These are phyloP conservation scores for Ochetophila trinervis DNA, from an alignment of 306 rosid species.

Conservation along the genomic window DNA sequence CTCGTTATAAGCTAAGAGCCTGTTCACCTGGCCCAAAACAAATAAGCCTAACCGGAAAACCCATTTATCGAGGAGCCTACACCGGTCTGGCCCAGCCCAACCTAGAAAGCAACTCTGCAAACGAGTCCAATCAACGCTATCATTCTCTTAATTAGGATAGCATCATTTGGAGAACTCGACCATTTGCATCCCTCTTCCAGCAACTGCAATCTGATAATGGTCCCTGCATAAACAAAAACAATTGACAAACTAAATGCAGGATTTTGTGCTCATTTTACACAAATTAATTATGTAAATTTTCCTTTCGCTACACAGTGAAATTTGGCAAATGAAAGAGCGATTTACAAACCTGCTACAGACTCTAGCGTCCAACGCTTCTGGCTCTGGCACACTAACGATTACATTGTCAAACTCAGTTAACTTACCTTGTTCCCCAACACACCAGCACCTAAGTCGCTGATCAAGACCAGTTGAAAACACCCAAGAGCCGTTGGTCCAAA, in stretches of 20 bases:
- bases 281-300: background rate
- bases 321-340: background rate
- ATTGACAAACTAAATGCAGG: slow-evolving; percentile 2
- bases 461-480: slow-evolving; percentile 94
- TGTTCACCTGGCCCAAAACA: no score
- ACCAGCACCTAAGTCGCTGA: slow-evolving; percentile 96
- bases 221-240: slow-evolving; percentile 42
- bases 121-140: background rate
- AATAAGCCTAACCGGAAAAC: no score
- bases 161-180: slow-evolving; percentile 54
- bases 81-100: no score
- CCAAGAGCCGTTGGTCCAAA: slow-evolving; percentile 97
- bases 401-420: slow-evolving; percentile 56
- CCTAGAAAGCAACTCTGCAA: no score
- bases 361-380: slow-evolving; percentile 83
- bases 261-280: background rate
- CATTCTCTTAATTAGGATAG: slow-evolving; percentile 17
- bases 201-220: slow-evolving; percentile 81
- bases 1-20: no score
- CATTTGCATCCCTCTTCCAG: slow-evolving; percentile 97
- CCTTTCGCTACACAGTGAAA: background rate
- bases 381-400: slow-evolving; percentile 87
- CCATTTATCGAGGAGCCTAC: no score
- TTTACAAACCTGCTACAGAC: slow-evolving; percentile 61
- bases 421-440: slow-evolving; percentile 39